phyloP scores from a whole-genome alignment of 805 yeast genomes.

The Teunomyces panamensis region DNA sequence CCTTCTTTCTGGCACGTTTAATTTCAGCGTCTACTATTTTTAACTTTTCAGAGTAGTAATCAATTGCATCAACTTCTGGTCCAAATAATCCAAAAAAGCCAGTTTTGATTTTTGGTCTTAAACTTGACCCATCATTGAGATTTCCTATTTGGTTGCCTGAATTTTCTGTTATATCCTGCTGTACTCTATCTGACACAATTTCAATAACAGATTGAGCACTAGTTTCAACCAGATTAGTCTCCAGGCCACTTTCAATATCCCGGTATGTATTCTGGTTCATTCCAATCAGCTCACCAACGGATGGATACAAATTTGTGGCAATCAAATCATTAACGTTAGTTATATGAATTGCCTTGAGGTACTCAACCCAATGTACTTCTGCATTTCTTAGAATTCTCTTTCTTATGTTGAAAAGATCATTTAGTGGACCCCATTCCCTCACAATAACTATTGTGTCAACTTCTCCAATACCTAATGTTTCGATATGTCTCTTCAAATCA shows the following conservation, averaged over 20 bases:
- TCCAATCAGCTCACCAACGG: constrained; percentile 26
- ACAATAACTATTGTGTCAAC: constrained; percentile 78
- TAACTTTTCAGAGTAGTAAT: constrained; percentile 66
- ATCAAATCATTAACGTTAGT: constrained; percentile 26
- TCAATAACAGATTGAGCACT: constrained; percentile 19
- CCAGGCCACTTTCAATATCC: constrained; percentile 10
- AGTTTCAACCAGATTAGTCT: constrained; percentile 5
- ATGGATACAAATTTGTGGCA: constrained; percentile 23
- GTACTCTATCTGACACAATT: constrained; percentile 24
- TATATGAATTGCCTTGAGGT: constrained; percentile 43
- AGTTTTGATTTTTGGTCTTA: constrained; percentile 59
- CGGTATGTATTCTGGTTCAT: constrained; percentile 14
- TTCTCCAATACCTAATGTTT: constrained; percentile 72
- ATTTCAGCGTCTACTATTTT: constrained; percentile 72
- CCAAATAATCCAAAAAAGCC: constrained; percentile 69
- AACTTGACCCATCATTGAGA: constrained; percentile 24
- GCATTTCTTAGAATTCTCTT: constrained; percentile 49
- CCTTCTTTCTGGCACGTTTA: constrained; percentile 56
- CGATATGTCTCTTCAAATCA: constrained; percentile 71
- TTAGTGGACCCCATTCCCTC: constrained; percentile 79
- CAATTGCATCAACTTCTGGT: constrained; percentile 74
- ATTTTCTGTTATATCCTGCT: constrained; percentile 11
- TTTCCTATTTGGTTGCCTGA: constrained; percentile 18
- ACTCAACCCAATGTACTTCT: constrained; percentile 72
- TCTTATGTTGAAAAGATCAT: constrained; percentile 61